Base-by-base conservation (phyloP, 106 monocot genomes). In the Apostasia ramifera region DNA sequence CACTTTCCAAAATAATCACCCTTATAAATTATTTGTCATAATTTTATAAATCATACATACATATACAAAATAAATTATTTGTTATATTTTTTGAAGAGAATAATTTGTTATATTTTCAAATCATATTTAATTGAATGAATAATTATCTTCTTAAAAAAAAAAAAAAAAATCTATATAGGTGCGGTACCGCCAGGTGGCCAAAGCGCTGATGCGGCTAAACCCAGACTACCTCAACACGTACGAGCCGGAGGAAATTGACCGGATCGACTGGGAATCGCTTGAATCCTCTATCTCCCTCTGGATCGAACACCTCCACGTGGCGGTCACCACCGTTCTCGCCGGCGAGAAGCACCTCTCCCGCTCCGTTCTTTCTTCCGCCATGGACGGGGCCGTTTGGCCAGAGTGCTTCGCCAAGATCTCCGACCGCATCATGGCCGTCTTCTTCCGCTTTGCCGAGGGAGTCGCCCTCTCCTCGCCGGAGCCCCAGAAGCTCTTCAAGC, bases 381-480 rank as follows among this genome's bases (percentile, higher is more conserved):
- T 79, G 79, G 76, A 69, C 51, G 81, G 77, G 59, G 66, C 74
- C 11, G 44, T 86, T 37, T 86, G 85, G 81, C 71, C 79, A 1
- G 81, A 79, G 58, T 86, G 85, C 75, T 79, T 79, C 64, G 75
- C 71, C 39, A 81, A 86, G 62, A 79, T 86, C 61, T 78, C 85
- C 42, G 85, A 81, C 73, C 65, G 64, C 55, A 82, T 86, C 71
- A 79, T 76, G 73, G 81, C 78, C 12, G 85, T 82, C 40, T 86
- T 86, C 81, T 79, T 86, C 73, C 75, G 81, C 48, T 86, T 86
- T 70, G 85, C 79, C 44, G 85, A 86, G 65, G 85, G 85, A 52
- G 85, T 86, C 14, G 76, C 82, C 47, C 72, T 72, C n/a, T 72
- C 72, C 66, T 72, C 85, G 6, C 62, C 65, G 44, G 79, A 81